Conservation (phyloP, 108 stramenopile genomes). For the Pseudonitzschia multiseries region DNA sequence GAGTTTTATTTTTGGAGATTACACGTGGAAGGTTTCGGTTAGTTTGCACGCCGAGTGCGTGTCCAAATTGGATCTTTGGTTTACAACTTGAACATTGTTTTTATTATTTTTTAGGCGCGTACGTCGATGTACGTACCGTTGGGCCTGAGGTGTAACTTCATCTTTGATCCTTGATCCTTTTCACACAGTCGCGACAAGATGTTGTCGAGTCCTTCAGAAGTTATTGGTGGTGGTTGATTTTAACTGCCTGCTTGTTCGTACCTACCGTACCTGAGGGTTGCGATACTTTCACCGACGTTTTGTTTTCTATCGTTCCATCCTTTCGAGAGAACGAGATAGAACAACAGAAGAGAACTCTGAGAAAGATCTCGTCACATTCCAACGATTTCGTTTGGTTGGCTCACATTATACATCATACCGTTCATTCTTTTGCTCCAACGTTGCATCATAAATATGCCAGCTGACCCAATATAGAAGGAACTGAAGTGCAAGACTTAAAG, state of each 20-base stretch:
- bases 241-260: too few relatives aligned
- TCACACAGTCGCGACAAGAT: neutral
- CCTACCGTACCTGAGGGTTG: neutral
- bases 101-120: slow-evolving; percentile 4
- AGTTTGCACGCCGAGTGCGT: neutral
- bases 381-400: neutral
- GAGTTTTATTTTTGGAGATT: slow-evolving; percentile 1
- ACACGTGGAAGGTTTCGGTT: slow-evolving; percentile 5
- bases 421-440: too few relatives aligned
- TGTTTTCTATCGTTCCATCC: neutral
- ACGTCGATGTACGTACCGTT: neutral
- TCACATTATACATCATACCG: too few relatives aligned
- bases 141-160: neutral
- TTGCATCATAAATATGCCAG: too few relatives aligned
- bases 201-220: neutral
- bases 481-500: too few relatives aligned
- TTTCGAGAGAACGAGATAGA: too few relatives aligned
- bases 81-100: slow-evolving; percentile 4
- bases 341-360: too few relatives aligned
- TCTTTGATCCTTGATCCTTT: too few relatives aligned
- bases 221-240: neutral
- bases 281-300: too few relatives aligned
- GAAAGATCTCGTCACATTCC: too few relatives aligned
- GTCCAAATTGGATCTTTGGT: slow-evolving; percentile 5
- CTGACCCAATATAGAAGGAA: neutral